Base-by-base conservation (phyloP, 257 asterid genomes). In the Cinchona pubescens region DNA sequence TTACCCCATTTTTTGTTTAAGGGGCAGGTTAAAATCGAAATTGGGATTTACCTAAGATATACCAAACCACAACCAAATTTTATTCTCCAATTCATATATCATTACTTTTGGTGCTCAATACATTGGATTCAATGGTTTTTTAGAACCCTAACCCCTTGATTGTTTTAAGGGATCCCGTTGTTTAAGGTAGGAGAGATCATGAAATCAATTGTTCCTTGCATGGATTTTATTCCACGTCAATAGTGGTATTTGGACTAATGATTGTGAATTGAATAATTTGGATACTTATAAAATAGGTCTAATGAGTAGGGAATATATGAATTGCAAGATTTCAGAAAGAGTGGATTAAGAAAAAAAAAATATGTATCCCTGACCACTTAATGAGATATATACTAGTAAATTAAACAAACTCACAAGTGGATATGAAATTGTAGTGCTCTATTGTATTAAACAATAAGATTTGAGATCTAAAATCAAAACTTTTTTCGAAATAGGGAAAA, bases 231-330 rank as follows among this genome's bases (percentile, higher is more conserved):
- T 62, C 72, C 58, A 43, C 38, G 40, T 25, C 59, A 45, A 34
- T 34, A 45, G 15, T 42, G 35, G 9, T 12, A 27, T 21, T 42
- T 45, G 10, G 43, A 23, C 6, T 15, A 73, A 59, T 59, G 76
- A 73, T 19, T 73, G 40, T 27, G 49, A 61, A 77, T 77, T 77
- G 59, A 77, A 77, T 77, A 18, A 67, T 69, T 64, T 69, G 59
- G 37, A 49, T 25, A 69, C 45, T 29, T 43, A 60, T 60, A 18
- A 5, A 56, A 75, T 60, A 34, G 67, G 34, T 37, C 32, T 25
- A 61, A 64, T 61, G 80, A 69, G 72, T 37, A 37, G 61, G 46
- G 75, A 77, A 69, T 77, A 77, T 77, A 68, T 60, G n/a, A 55
- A 23, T n/a, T 59, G 48, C 12, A 59, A 69, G 19, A 37, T 62